Conservation (phyloP, 2,329 filamentous ascomycete species). For the Aspergillus candidus region DNA sequence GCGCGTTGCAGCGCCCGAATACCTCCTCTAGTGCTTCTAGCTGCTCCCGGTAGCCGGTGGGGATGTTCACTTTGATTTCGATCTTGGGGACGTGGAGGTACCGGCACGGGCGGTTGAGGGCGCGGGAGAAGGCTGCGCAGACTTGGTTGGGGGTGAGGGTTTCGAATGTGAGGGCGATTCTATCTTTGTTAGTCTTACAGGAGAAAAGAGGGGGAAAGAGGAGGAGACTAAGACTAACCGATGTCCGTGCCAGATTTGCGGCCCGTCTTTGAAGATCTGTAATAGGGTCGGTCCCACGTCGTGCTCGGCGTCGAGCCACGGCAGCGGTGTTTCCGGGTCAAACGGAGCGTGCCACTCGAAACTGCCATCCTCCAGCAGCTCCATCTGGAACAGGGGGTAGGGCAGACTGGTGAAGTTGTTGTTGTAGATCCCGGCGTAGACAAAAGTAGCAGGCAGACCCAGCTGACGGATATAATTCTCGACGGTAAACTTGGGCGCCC, state of each 20-base stretch:
- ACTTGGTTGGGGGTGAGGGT: constrained; percentile 77
- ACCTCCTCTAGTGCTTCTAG: constrained; percentile 60
- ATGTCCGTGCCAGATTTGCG: constrained; percentile 72
- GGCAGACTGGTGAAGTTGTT: constrained; percentile 95
- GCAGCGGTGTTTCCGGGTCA: constrained; percentile 78
- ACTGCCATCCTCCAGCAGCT: constrained; percentile 73
- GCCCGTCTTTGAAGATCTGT: constrained; percentile 92
- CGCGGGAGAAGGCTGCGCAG: constrained; percentile 71
- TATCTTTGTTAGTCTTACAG: constrained; percentile 26
- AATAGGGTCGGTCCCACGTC: constrained; percentile 88
- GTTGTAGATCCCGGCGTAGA: constrained; percentile 97
- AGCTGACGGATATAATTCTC: constrained; percentile 85
- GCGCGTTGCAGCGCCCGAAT: constrained; percentile 54
- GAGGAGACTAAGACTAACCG: constrained; percentile 45
- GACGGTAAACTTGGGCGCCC: constrained; percentile 86
- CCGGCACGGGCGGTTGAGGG: constrained; percentile 67
- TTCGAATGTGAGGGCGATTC: constrained; percentile 86
- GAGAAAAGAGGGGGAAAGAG: neutral
- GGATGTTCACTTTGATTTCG: constrained; percentile 78
- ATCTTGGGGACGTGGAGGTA: constrained; percentile 71
- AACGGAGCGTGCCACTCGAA: constrained; percentile 94
- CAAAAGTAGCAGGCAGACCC: constrained; percentile 78
- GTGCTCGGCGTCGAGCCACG: constrained; percentile 94
- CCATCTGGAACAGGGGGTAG: constrained; percentile 95
- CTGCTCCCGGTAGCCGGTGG: constrained; percentile 81